Percentiles rank a stretch among this genome's conserved stretches.
Conservation (phyloP, 179 eudicot genomes). For the Gypsophila paniculata region DNA sequence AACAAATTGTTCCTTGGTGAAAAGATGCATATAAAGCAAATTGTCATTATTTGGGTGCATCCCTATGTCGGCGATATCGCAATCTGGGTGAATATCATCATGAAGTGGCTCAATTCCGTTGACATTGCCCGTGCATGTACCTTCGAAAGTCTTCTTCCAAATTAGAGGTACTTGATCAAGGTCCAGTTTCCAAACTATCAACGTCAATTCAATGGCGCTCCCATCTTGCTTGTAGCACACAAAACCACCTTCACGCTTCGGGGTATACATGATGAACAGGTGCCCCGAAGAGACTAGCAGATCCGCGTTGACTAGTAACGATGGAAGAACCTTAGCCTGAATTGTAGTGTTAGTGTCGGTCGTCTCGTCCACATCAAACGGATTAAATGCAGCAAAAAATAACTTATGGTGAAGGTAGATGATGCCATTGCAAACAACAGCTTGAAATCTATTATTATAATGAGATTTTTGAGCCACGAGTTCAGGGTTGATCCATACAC, state of each 20-base stretch:
- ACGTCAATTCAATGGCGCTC: background rate
- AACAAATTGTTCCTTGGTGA: background rate
- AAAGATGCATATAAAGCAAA: background rate
- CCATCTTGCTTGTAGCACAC: background rate
- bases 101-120: background rate
- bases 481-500: background rate
- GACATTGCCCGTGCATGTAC: background rate
- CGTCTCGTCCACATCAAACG: background rate
- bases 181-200: background rate
- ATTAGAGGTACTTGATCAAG: background rate
- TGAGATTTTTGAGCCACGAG: background rate
- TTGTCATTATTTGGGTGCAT: constrained; percentile 5
- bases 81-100: no score
- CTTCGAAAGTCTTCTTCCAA: background rate
- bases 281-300: background rate
- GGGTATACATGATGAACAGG: background rate
- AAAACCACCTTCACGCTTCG: no score
- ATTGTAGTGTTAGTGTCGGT: background rate
- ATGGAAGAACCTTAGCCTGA: constrained; percentile 3
- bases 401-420: background rate
- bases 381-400: background rate
- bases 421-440: background rate
- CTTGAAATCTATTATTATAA: background rate
- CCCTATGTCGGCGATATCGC: background rate
- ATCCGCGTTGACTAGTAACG: background rate